phyloP scores from a whole-genome alignment of 2,329 filamentous ascomycete species.

The Metarhizium sp. region DNA sequence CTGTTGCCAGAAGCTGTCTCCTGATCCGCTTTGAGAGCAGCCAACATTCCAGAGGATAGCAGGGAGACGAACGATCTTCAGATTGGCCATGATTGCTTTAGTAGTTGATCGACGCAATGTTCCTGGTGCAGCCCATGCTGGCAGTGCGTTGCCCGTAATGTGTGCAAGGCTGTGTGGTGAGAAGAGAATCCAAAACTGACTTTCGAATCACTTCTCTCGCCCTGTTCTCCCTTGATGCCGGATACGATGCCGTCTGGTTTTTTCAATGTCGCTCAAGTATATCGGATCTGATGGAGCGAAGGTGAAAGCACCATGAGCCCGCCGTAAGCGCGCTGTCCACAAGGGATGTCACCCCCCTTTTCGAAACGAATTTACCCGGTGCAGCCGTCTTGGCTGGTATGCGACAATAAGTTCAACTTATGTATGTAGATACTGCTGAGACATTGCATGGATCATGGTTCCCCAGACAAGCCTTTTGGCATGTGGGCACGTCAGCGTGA shows the following conservation, averaged over 20 bases:
- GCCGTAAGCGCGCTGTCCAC: background rate
- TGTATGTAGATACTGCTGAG: too few species aligned
- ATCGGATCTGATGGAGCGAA: too few species aligned
- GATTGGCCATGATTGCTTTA: too few species aligned
- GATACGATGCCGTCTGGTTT: background rate
- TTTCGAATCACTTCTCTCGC: too few species aligned
- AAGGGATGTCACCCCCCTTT: background rate
- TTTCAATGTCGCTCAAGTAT: background rate
- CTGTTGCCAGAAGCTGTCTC: background rate
- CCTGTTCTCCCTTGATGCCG: too few species aligned
- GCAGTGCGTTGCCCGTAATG: too few species aligned
- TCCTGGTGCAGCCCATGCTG: too few species aligned
- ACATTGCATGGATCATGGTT: too few species aligned
- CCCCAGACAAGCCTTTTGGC: background rate
- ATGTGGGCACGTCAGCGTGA: background rate
- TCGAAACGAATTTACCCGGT: background rate
- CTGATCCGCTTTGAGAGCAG: background rate
- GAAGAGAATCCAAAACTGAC: too few species aligned
- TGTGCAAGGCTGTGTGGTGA: too few species aligned
- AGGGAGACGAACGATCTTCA: background rate
- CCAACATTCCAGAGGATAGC: background rate
- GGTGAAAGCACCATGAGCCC: background rate
- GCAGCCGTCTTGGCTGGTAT: background rate
- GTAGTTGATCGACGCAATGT: background rate
- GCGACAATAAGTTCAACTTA: background rate